Conservation (phyloP, 805 yeast genomes). For the Kazachstania psychrophila region DNA sequence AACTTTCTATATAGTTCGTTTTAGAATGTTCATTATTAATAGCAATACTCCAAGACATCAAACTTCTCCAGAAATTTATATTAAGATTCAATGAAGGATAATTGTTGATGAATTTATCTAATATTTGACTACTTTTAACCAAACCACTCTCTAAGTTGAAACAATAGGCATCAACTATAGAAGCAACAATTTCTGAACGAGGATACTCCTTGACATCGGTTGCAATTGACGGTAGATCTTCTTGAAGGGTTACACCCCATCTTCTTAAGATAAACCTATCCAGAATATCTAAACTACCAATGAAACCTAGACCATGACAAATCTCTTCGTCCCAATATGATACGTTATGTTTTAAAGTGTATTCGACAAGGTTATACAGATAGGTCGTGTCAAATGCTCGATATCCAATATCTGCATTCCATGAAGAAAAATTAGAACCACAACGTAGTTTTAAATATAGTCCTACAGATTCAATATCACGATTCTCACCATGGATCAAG, state of each 20-base stretch:
- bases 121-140: slow-evolving; percentile 9
- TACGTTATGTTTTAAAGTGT: slow-evolving; percentile 7
- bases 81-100: slow-evolving; percentile 18
- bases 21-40: neutral
- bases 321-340: slow-evolving; percentile 15
- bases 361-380: slow-evolving; percentile 11
- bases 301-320: slow-evolving; percentile 20
- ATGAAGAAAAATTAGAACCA: slow-evolving; percentile 19
- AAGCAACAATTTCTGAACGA: slow-evolving; percentile 12
- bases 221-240: neutral
- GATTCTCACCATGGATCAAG: slow-evolving; percentile 1
- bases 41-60: slow-evolving; percentile 13
- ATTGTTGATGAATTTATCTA: slow-evolving; percentile 14
- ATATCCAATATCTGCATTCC: slow-evolving; percentile 9
- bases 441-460: slow-evolving; percentile 21
- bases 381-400: slow-evolving; percentile 9
- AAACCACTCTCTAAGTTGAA: slow-evolving; percentile 9
- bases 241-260: slow-evolving; percentile 12
- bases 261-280: slow-evolving; percentile 12
- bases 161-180: slow-evolving; percentile 18
- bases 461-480: slow-evolving; percentile 13
- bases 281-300: slow-evolving; percentile 5
- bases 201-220: slow-evolving; percentile 8
- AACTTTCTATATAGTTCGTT: slow-evolving; percentile 5
- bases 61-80: slow-evolving; percentile 20